Evolutionary conservation across 2,329 filamentous ascomycete genomes (phyloP), one percentile per base, ranked within the genome.

Genomic region (Fusarium decemcellulare): DNA sequence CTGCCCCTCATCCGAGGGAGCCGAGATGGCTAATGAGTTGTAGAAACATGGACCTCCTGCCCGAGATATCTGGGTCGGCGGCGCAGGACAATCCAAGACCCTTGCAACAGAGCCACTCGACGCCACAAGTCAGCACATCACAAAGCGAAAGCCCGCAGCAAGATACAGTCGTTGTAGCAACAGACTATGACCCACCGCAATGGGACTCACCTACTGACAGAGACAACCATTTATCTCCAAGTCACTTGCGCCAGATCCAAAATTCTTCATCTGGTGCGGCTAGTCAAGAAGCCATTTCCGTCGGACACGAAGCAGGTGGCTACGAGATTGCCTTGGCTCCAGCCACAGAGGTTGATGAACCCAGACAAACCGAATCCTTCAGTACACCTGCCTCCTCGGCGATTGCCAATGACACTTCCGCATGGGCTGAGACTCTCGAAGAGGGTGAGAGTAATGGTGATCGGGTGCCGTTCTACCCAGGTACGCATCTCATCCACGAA

Each of bases 161-260:
- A 4, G 59, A 46, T 2, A 50, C 32, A 3, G 47, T 50, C 12
- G 14, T 50, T 50, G 47, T 36, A 50, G 47, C 32, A 59, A 44
- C 55, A 5, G 48, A 56, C 9, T 63, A 54, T 39, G 55, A 48
- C 6, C 48, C 46, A 10, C 32, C 50, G 9, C 53, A 59, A 18
- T 56, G 55, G 18, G 30, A 40, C 9, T 15, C 10, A 6, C 10
- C 30, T 36, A 11, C 8, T 10, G 47, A 23, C 12, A 8, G 34
- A 10, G 47, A 23, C 23, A 32, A 9, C 0, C 6, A 50, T 36
- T 6, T 15, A 18, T n/a, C 47, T 11, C 9, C 47, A 36, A 23
- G 16, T 14, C 30, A 34, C 7, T 8, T 48, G 6, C n/a, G 8
- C 8, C 47, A 2, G 12, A 5, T 15, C 36, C 47, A 50, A 23